phyloP scores from a whole-genome alignment of 2,329 filamentous ascomycete genomes.

The Ophiocordyceps australis region DNA sequence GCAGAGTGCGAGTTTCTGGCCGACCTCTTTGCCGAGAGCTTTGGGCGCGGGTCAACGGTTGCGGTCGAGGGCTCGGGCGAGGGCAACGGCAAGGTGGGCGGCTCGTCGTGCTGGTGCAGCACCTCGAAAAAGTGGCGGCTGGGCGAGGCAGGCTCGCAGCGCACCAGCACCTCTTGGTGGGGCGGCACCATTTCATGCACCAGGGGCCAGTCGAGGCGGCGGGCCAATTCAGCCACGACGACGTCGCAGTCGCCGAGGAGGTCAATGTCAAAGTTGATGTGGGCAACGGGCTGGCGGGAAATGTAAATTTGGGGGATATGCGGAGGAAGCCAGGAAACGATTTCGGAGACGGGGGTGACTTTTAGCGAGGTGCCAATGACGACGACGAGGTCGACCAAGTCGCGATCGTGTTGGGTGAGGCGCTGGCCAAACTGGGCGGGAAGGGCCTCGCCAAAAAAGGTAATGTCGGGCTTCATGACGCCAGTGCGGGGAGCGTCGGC shows the following conservation, averaged over 20 bases:
- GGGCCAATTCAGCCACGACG: constrained; percentile 72
- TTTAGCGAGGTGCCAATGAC: constrained; percentile 95
- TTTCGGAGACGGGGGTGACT: constrained; percentile 85
- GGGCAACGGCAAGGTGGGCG: background rate
- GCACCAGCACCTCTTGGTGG: constrained; percentile 41
- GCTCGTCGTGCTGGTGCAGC: constrained; percentile 1
- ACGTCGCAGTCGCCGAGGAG: constrained; percentile 90
- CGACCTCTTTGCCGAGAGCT: too few relatives aligned
- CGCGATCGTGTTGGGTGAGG: constrained; percentile 63
- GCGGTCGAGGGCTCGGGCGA: too few relatives aligned
- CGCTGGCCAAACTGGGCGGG: constrained; percentile 69
- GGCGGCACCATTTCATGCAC: constrained; percentile 69
- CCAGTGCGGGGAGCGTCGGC: constrained; percentile 46
- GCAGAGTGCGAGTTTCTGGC: too few relatives aligned
- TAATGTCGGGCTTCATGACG: constrained; percentile 95
- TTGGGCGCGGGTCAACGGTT: too few relatives aligned
- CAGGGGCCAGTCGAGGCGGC: constrained; percentile 63
- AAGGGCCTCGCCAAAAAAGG: constrained; percentile 87
- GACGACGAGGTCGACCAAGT: constrained; percentile 72
- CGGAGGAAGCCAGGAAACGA: constrained; percentile 63
- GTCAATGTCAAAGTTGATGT: constrained; percentile 93
- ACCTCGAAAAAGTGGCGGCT: constrained; percentile 19
- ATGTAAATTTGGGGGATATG: constrained; percentile 82
- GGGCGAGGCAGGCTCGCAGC: constrained; percentile 11
- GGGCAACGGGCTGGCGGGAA: constrained; percentile 63